phyloP scores from a whole-genome alignment of 208 protist genomes.

The Leishmania braziliensis region DNA sequence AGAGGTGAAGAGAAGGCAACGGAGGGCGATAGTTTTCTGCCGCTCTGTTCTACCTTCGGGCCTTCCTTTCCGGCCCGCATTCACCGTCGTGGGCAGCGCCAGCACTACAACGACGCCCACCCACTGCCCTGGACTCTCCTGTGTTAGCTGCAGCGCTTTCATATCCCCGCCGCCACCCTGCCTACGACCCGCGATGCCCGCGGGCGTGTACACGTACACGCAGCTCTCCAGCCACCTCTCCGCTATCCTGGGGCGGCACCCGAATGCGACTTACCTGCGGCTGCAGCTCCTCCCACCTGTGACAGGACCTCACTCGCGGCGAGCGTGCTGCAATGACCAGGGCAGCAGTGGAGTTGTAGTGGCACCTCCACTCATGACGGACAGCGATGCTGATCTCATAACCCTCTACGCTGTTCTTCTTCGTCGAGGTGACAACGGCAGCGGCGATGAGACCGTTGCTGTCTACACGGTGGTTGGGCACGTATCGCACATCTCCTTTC shows the following conservation, averaged over 20 bases:
- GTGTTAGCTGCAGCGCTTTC: background rate
- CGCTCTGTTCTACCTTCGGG: background rate
- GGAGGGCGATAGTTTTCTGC: background rate
- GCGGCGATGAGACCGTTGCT: background rate
- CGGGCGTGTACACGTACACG: conserved; percentile 12
- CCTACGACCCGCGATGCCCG: background rate
- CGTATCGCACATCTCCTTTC: conserved; percentile 24
- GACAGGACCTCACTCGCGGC: background rate
- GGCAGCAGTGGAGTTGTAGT: background rate
- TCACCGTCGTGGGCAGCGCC: background rate
- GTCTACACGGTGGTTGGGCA: conserved; percentile 23
- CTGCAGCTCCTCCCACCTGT: conserved; percentile 16
- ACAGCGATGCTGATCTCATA: conserved; percentile 1
- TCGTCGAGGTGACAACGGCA: background rate
- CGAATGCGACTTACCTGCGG: background rate
- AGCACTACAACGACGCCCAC: background rate
- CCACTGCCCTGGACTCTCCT: background rate
- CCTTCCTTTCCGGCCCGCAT: background rate
- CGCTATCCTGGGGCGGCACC: conserved; percentile 12
- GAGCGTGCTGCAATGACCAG: background rate
- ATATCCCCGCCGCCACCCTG: background rate
- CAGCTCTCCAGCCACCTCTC: conserved; percentile 1
- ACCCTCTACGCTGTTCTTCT: conserved; percentile 25
- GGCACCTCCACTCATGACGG: background rate
- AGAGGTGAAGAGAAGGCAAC: background rate